phyloP scores from a whole-genome alignment of 1,284 basidiomycete genomes.

The Cutaneotrichosporon dermatis region DNA sequence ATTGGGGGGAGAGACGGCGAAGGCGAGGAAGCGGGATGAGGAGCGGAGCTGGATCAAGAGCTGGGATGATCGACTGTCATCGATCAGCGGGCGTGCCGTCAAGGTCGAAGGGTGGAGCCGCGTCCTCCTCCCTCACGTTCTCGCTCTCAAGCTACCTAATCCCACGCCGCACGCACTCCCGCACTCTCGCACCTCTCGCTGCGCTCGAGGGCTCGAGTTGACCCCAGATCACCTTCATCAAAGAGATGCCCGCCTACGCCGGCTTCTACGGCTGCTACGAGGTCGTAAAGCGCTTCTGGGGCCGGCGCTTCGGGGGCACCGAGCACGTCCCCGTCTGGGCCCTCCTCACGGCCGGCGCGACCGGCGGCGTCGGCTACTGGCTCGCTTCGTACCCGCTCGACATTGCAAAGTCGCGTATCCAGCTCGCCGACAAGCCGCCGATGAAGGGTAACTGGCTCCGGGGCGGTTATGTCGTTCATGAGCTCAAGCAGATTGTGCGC shows the following conservation, averaged over 20 bases:
- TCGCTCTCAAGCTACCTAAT: not conserved
- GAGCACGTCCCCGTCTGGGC: slow-evolving; percentile 80
- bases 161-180: too few species aligned
- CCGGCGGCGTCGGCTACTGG: slow-evolving; percentile 92
- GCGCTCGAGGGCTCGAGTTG: not conserved
- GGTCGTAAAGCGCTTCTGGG: slow-evolving; percentile 75
- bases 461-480: slow-evolving; percentile 66
- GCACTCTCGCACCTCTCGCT: too few species aligned
- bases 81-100: too few species aligned
- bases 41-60: too few species aligned
- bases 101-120: not conserved
- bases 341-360: slow-evolving; percentile 75
- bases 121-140: too few species aligned
- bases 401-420: slow-evolving; percentile 84
- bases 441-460: slow-evolving; percentile 59
- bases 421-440: slow-evolving; percentile 72
- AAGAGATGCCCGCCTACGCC: slow-evolving; percentile 93
- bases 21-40: too few species aligned
- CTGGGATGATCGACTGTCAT: not conserved
- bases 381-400: slow-evolving; percentile 87
- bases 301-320: slow-evolving; percentile 9
- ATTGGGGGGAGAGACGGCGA: not conserved
- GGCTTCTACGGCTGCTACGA: slow-evolving; percentile 76
- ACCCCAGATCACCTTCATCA: slow-evolving; percentile 73
- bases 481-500: slow-evolving; percentile 62